These are phyloP conservation scores for Colletotrichum abscissum DNA, from an alignment of 2,329 filamentous ascomycete species.

Conservation along the genomic window DNA sequence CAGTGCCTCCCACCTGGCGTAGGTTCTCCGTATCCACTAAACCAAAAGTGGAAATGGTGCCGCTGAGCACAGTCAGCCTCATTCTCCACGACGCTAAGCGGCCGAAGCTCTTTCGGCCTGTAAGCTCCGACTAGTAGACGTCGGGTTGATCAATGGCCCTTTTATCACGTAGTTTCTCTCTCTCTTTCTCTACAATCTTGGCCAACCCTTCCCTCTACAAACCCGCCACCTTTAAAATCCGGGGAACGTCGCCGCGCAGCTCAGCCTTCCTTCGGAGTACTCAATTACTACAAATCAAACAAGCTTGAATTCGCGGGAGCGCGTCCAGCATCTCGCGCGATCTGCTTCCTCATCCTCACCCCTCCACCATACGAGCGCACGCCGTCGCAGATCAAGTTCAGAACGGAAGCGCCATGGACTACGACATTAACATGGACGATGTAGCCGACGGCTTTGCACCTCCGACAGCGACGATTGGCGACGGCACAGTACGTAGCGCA, in stretches of 20 bases:
- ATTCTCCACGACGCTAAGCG: not conserved
- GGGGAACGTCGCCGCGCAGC: too few species aligned
- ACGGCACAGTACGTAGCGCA: not conserved
- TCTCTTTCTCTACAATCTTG: not conserved
- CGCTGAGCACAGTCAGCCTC: constrained; percentile 5
- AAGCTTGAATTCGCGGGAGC: not conserved
- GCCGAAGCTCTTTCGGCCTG: not conserved
- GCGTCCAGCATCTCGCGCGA: not conserved
- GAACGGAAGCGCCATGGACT: constrained; percentile 66
- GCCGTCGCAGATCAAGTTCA: not conserved
- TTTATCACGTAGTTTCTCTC: not conserved
- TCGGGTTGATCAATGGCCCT: not conserved
- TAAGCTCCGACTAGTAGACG: not conserved
- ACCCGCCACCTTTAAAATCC: not conserved
- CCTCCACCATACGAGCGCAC: constrained; percentile 37
- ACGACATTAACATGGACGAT: constrained; percentile 79
- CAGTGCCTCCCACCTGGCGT: not conserved
- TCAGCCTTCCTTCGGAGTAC: not conserved
- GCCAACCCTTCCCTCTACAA: not conserved
- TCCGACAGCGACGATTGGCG: not conserved
- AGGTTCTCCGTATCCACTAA: not conserved
- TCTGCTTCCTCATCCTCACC: not conserved
- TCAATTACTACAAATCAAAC: not conserved
- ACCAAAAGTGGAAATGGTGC: constrained; percentile 1
- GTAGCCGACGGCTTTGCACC: constrained; percentile 51